Base-by-base conservation (phyloP, 352 stramenopile species). In the Pythium sukuiense region DNA sequence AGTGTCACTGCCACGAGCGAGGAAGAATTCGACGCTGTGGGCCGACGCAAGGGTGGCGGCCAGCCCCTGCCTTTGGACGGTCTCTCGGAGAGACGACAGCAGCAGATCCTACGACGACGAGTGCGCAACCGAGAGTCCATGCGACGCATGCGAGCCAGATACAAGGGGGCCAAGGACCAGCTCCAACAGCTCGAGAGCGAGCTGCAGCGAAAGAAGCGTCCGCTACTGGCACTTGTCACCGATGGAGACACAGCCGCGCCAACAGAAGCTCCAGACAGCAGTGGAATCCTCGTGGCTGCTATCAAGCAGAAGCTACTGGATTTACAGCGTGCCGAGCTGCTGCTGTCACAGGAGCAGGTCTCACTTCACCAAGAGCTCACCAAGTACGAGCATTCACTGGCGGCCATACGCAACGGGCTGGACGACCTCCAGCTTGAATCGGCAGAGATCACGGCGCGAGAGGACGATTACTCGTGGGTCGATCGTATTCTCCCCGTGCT, bases 101-200 rank as follows among this genome's bases (percentile, higher is more conserved):
- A 59, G 46, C 55, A 64, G 33, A 65, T 73, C 16, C 46, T 71
- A 24, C 65, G 61, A 48, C 72, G 72, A 1, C 59, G 72, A 12
- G 32, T 56, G 39, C 68, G 68, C 52, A 78, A 76, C 43, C 68
- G 71, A 57, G 68, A 78, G 64, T 73, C 63, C 41, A 78, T 79
- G 72, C 72, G 69, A 14, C 72, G 72, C 61, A 67, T 54, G 46
- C 69, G 72, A 14, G 37, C 33, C 45, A 69, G 71, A 16, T 59
- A 68, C 58, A 79, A 76, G 65, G 65, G 49, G 35, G 53, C 63
- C 32, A 54, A 65, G 35, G 55, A 70, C n/a, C 45, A 64, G 37
- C 55, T 68, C 27, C 54, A 26, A 2, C 59, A 66, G 59, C 59
- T 66, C 24, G 60, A 67, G 41, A 55, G 20, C 3, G 41, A 41